Conservation (phyloP, 2,329 filamentous ascomycete genomes). For the Claviceps pazoutovae region DNA sequence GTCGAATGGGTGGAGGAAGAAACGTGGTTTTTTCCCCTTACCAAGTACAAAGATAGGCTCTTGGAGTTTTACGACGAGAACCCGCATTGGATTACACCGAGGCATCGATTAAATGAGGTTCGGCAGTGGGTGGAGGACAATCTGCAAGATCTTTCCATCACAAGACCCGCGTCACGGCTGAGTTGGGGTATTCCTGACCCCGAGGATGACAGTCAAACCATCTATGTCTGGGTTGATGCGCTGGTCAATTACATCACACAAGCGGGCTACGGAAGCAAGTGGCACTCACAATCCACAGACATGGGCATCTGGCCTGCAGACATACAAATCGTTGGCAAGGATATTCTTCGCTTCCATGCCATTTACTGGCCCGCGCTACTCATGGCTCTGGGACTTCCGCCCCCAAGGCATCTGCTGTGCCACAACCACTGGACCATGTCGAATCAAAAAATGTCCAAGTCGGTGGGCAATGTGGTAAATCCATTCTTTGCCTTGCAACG, state of each 20-base stretch:
- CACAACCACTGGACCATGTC: constrained; percentile 95
- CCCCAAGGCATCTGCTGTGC: constrained; percentile 67
- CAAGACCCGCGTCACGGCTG: constrained; percentile 62
- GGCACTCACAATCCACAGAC: constrained; percentile 49
- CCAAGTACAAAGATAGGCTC: constrained; percentile 63
- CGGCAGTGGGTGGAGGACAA: constrained; percentile 62
- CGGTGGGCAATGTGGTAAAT: constrained; percentile 85
- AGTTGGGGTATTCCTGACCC: constrained; percentile 85
- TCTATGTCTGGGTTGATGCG: constrained; percentile 97
- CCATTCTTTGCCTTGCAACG: constrained; percentile 82
- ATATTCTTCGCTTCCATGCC: constrained; percentile 91
- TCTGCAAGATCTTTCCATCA: constrained; percentile 79
- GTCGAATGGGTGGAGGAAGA: constrained; percentile 90
- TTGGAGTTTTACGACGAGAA: constrained; percentile 69
- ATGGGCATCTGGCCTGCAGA: constrained; percentile 75
- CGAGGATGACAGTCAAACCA: constrained; percentile 70
- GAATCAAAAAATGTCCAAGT: constrained; percentile 91
- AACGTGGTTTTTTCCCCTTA: constrained; percentile 91
- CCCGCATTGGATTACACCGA: constrained; percentile 63
- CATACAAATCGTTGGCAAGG: constrained; percentile 87
- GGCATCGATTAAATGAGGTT: constrained; percentile 61
- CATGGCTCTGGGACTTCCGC: constrained; percentile 68
- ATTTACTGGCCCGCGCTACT: constrained; percentile 97
- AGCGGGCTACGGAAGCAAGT: constrained; percentile 53
- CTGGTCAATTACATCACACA: constrained; percentile 87